A percentile compares a stretch with the other conserved stretches of the same genome.
phyloP scores from a whole-genome alignment of 2,329 filamentous ascomycete genomes.

The Colletotrichum scovillei region DNA sequence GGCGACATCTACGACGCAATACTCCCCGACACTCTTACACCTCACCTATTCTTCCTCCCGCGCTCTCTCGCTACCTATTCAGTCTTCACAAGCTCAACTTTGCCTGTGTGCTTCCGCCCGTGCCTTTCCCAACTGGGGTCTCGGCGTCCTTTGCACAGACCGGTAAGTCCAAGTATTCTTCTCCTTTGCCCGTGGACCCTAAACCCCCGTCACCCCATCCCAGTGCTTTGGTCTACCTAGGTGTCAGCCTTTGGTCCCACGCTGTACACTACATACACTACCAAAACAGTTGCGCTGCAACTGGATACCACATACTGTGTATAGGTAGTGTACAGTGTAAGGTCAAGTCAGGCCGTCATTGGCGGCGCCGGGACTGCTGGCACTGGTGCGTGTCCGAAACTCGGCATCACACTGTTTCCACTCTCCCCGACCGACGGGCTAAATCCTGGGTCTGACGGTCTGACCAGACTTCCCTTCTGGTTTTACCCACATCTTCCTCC shows the following conservation, averaged over 20 bases:
- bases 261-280: too few relatives aligned
- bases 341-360: background rate
- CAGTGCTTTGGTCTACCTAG: background rate
- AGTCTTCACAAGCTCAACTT: background rate
- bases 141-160: slow-evolving; percentile 1
- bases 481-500: background rate
- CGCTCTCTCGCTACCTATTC: background rate
- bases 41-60: too few relatives aligned
- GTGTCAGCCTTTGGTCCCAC: background rate
- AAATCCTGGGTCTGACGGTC: background rate
- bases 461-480: background rate
- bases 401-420: slow-evolving; percentile 18
- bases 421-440: background rate
- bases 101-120: background rate
- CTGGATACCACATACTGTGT: background rate
- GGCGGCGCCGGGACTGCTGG: background rate
- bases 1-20: background rate
- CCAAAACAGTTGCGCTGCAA: slow-evolving; percentile 2
- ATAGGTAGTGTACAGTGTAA: too few relatives aligned
- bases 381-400: slow-evolving; percentile 28
- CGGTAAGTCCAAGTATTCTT: background rate
- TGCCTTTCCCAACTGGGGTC: background rate
- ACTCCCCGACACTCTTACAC: background rate
- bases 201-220: background rate
- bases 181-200: background rate